Evolutionary conservation across 495 filamentous ascomycete species (phyloP).

Genomic region (Thermothielavioides terrestris): DNA sequence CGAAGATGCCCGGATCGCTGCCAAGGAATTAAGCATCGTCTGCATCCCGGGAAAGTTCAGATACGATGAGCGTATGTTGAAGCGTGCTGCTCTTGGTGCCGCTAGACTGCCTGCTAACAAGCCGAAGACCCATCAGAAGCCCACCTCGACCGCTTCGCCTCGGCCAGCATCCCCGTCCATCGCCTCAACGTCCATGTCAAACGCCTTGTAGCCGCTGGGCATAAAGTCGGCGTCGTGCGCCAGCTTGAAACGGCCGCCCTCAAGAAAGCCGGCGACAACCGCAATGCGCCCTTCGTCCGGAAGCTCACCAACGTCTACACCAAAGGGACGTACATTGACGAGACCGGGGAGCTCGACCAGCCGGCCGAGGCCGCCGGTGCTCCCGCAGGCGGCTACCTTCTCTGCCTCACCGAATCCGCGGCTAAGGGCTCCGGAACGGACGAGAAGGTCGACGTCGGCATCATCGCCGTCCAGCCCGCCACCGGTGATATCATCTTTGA

Average conservation of each 20-base stretch:
- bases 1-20: constrained; percentile 86
- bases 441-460: constrained; percentile 86
- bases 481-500: constrained; percentile 97
- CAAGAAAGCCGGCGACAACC: constrained; percentile 93
- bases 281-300: constrained; percentile 83
- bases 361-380: constrained; percentile 45
- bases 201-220: constrained; percentile 79
- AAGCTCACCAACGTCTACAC: constrained; percentile 97
- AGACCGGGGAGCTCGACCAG: constrained; percentile 69
- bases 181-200: constrained; percentile 92
- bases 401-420: constrained; percentile 85
- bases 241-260: constrained; percentile 98
- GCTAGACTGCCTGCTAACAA: constrained; percentile 7
- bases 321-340: constrained; percentile 96
- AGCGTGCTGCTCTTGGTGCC: background rate
- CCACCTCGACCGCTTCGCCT: constrained; percentile 86
- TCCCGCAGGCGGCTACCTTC: constrained; percentile 76
- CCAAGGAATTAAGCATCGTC: constrained; percentile 87
- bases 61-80: constrained; percentile 72
- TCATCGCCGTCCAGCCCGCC: constrained; percentile 90
- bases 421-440: constrained; percentile 81
- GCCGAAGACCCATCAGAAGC: constrained; percentile 71
- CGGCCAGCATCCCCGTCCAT: constrained; percentile 90
- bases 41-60: constrained; percentile 94
- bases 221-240: constrained; percentile 93